Evolutionary conservation across 441 rosid genomes (phyloP), one percentile per base, ranked within the genome.

Genomic region (Aquilaria agallochum): DNA sequence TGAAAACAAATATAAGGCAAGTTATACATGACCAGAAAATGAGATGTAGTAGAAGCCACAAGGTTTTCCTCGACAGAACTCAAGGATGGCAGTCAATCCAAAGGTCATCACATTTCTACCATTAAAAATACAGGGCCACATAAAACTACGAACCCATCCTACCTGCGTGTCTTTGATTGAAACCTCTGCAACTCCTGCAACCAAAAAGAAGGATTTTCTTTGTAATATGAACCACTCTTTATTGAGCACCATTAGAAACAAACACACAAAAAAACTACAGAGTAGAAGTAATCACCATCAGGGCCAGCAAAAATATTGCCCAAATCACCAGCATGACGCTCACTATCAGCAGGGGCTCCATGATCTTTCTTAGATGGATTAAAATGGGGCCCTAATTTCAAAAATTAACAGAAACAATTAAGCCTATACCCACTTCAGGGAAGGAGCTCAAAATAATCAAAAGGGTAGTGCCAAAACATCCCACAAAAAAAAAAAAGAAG

Each of bases 281-380:
- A 59, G 45, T 40, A 70, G 47, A 31, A 32, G 36, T 2, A 54
- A 44, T 34, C 51, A 80, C 84, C 81, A 52, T 77, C 80, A 47
- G 74, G 59, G 62, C 79, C 78, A 0, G 78, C 84, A 2, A 77
- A 49, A 14, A 80, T 63, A 74, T 80, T 80, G 42, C 84, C 84
- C 69, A 80, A 70, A 74, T 80, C 84, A 33, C 84, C 84, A 5
- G 84, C 81, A 53, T 80, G 84, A 11, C 84, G 72, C 58, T 80
- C 68, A 0, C 48, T 8, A 63, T 80, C 80, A 34, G 72, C 36
- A 14, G 81, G 84, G 60, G 72, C 74, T 34, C 84, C 84, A 50
- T 80, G 84, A 40, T 63, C 47, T 55, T 68, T 77, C 68, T 72
- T 80, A 12, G 72, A 50, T 50, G 81, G 84, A 74, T 77, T 76